Conservation (phyloP, 768 basidiomycete genomes). For the Leccinum variicolor region DNA sequence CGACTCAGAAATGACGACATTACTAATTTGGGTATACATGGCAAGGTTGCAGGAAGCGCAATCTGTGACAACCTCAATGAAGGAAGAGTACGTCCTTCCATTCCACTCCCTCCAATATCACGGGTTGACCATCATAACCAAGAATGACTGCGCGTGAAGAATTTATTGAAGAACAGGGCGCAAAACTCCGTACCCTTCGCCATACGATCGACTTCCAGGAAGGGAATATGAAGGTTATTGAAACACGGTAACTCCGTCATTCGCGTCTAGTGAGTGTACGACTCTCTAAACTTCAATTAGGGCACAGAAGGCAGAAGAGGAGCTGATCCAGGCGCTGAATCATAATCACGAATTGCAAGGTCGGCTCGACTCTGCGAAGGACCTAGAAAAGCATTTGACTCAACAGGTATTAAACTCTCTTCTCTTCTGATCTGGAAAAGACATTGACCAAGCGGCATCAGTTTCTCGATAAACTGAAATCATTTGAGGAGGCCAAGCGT, state of each 20-base stretch:
- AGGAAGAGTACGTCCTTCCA: constrained; percentile 30
- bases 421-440: constrained; percentile 16
- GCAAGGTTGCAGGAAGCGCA: constrained; percentile 27
- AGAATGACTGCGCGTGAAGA: constrained; percentile 25
- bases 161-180: constrained; percentile 20
- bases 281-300: constrained; percentile 17
- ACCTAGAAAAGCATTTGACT: constrained; percentile 25
- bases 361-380: constrained; percentile 24
- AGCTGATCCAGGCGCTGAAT: constrained; percentile 15
- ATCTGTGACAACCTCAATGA: constrained; percentile 26
- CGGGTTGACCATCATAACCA: constrained; percentile 6
- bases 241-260: constrained; percentile 22
- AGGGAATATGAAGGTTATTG: constrained; percentile 22
- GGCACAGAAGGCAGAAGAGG: constrained; percentile 18
- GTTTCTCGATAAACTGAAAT: constrained; percentile 19
- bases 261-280: background rate
- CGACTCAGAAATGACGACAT: background rate
- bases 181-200: constrained; percentile 29
- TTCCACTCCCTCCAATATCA: constrained; percentile 12
- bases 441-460: constrained; percentile 18
- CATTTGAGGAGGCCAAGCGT: constrained; percentile 13
- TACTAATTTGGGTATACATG: constrained; percentile 10
- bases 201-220: constrained; percentile 31
- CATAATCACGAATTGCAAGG: constrained; percentile 26
- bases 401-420: constrained; percentile 13